phyloP scores from a whole-genome alignment of 2,329 filamentous ascomycete species.

The Chaetoscypha palmicola region DNA sequence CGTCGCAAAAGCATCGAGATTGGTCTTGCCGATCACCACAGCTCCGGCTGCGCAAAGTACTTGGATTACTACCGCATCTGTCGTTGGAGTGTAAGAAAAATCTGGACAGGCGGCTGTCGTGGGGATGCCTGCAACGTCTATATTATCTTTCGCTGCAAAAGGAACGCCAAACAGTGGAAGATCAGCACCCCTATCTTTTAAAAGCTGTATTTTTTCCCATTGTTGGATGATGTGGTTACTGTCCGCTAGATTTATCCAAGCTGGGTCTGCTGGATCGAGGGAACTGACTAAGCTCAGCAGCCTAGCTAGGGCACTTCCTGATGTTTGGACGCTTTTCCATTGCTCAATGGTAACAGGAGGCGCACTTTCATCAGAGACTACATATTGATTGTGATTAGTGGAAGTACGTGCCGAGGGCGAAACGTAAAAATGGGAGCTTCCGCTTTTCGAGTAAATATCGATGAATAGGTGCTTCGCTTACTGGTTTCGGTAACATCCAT shows the following conservation, averaged over 20 bases:
- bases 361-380: too few relatives aligned
- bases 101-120: constrained; percentile 46
- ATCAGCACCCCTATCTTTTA: constrained; percentile 12
- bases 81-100: constrained; percentile 38
- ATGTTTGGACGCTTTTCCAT: neutral
- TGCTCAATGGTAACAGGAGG: neutral
- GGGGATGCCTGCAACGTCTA: constrained; percentile 42
- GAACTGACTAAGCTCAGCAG: neutral
- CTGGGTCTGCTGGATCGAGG: neutral
- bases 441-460: too few relatives aligned
- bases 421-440: too few relatives aligned
- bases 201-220: neutral
- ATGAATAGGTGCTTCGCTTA: too few relatives aligned
- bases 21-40: constrained; percentile 24
- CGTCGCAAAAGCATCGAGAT: constrained; percentile 51
- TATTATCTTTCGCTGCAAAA: constrained; percentile 49
- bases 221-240: neutral
- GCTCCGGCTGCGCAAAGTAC: constrained; percentile 11
- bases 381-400: neutral
- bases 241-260: neutral
- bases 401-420: neutral
- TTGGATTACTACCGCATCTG: constrained; percentile 18
- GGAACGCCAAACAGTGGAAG: constrained; percentile 46
- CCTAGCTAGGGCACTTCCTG: neutral
- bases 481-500: too few relatives aligned